phyloP scores from a whole-genome alignment of 1,139 yeast genomes.

The Yamadazyma pseudoaaseri region DNA sequence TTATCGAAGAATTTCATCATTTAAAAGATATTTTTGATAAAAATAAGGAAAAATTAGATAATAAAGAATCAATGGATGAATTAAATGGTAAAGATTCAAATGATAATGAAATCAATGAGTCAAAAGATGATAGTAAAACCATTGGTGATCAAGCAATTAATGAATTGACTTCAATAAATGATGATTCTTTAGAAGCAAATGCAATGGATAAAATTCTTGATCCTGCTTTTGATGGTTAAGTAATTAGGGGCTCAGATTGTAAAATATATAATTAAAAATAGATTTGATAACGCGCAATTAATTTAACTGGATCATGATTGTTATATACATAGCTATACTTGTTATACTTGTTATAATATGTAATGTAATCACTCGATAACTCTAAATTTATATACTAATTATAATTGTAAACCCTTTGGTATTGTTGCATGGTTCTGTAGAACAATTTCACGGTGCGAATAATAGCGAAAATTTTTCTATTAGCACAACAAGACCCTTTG shows the following conservation, averaged over 20 bases:
- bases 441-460: background rate
- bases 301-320: too few species aligned
- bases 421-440: too few species aligned
- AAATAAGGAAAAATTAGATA: constrained; percentile 8
- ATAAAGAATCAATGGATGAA: background rate
- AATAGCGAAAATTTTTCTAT: background rate
- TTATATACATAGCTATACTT: too few species aligned
- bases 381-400: too few species aligned
- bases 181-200: constrained; percentile 12
- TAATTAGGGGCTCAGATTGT: constrained; percentile 2
- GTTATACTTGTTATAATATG: too few species aligned
- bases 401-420: too few species aligned
- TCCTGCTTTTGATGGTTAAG: constrained; percentile 15
- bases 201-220: constrained; percentile 20
- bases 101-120: background rate
- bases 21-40: constrained; percentile 19
- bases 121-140: background rate
- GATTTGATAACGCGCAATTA: background rate
- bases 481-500: background rate
- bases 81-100: background rate
- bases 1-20: constrained; percentile 31
- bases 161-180: constrained; percentile 2
- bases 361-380: too few species aligned
- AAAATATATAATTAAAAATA: background rate
- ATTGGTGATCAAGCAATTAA: constrained; percentile 1